phyloP scores from a whole-genome alignment of 805 yeast species.

The Sugiyamaella chiloensis region DNA sequence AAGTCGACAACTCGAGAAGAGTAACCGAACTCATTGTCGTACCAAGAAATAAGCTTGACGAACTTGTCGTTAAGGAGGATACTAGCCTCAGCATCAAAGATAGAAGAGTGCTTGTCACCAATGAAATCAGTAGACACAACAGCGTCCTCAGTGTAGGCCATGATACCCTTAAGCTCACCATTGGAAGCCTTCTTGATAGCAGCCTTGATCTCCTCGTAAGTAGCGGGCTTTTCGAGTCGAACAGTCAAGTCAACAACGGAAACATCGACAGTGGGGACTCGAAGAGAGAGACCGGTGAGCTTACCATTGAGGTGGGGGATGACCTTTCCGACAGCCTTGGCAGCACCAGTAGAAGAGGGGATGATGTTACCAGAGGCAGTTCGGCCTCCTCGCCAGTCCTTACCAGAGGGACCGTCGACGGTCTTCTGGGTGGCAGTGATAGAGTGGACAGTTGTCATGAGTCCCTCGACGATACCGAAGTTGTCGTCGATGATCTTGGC shows the following conservation, averaged over 20 bases:
- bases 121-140: constrained; percentile 90
- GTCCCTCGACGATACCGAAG: constrained; percentile 86
- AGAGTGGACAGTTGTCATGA: constrained; percentile 96
- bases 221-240: constrained; percentile 69
- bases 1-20: constrained; percentile 94
- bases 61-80: constrained; percentile 81
- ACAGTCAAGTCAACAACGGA: constrained; percentile 92
- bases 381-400: constrained; percentile 99
- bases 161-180: constrained; percentile 72
- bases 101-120: constrained; percentile 78
- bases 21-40: constrained; percentile 96
- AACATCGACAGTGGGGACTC: constrained; percentile 92
- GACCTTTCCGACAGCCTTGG: constrained; percentile 96
- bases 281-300: constrained; percentile 89
- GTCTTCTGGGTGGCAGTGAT: constrained; percentile 96
- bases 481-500: constrained; percentile 84
- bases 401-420: constrained; percentile 95
- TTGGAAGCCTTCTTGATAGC: constrained; percentile 74
- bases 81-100: constrained; percentile 91
- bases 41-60: constrained; percentile 91
- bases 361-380: constrained; percentile 94
- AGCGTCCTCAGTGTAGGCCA: constrained; percentile 89
- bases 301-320: constrained; percentile 88
- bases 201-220: constrained; percentile 79
- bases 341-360: constrained; percentile 96